A percentile compares a stretch with the other conserved stretches of the same genome.
Conservation (phyloP, 2,329 filamentous ascomycete genomes). For the Elsinoe arachidis region DNA sequence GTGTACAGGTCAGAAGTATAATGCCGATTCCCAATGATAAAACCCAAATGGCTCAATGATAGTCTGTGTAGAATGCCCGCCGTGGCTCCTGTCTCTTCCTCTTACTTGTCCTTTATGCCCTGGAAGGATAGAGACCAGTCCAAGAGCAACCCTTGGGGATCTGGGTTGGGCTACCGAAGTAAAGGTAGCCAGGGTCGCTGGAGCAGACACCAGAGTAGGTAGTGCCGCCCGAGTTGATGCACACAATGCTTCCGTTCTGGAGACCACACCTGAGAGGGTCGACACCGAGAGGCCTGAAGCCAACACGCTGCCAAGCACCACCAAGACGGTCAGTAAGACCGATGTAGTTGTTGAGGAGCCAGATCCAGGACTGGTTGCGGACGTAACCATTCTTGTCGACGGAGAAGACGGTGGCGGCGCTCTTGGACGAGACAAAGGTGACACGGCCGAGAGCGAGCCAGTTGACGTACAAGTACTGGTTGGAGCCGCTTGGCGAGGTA, state of each 20-base stretch:
- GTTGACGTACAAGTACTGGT: slow-evolving; percentile 10
- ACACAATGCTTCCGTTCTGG: not conserved
- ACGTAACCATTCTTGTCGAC: slow-evolving; percentile 3
- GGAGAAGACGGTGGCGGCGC: not conserved
- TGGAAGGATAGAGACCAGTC: not conserved
- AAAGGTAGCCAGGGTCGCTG: slow-evolving; percentile 4
- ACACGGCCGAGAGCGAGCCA: not conserved
- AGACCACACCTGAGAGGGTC: slow-evolving; percentile 4
- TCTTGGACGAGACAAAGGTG: not conserved
- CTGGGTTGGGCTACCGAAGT: not conserved
- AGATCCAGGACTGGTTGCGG: slow-evolving; percentile 1
- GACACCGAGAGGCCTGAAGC: slow-evolving; percentile 2
- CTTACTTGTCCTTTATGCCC: not conserved
- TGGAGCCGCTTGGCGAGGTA: not conserved
- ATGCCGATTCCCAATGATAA: not conserved
- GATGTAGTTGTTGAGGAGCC: slow-evolving; percentile 2
- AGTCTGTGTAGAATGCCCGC: not conserved
- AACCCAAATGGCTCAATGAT: not conserved
- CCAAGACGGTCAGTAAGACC: slow-evolving; percentile 6
- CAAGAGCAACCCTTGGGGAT: not conserved
- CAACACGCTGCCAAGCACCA: slow-evolving; percentile 2
- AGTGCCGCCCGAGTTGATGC: not conserved
- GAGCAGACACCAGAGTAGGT: not conserved
- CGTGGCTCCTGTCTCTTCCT: not conserved
- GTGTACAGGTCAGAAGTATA: slow-evolving; percentile 1